These are phyloP conservation scores for Linnemannia schmuckeri DNA, from an alignment of 192 early-diverging fungal species.

Conservation along the genomic window DNA sequence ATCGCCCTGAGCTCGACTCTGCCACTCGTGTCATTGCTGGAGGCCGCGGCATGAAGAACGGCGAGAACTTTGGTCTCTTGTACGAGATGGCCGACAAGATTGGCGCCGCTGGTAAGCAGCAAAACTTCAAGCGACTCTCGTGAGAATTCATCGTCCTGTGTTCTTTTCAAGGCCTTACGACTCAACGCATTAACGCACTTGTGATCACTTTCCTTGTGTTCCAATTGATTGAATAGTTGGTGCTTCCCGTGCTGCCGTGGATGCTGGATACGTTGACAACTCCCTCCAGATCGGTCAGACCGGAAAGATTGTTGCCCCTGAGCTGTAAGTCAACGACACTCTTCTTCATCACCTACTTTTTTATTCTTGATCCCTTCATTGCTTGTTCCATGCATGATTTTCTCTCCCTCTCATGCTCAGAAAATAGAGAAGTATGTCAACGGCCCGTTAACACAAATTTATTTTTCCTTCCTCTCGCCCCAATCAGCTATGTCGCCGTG, in stretches of 20 bases:
- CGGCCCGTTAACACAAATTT: not conserved
- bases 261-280: constrained; percentile 97
- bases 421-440: not conserved
- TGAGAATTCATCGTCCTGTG: not conserved
- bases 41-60: constrained; percentile 96
- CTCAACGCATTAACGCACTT: not conserved
- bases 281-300: constrained; percentile 98
- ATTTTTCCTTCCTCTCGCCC: constrained; percentile 34
- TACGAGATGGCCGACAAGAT: constrained; percentile 95
- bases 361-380: not conserved
- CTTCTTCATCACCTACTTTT: constrained; percentile 8
- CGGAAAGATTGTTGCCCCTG: constrained; percentile 97
- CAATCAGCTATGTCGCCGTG: constrained; percentile 92
- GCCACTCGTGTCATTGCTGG: constrained; percentile 94
- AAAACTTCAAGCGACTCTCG: not conserved
- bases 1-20: constrained; percentile 91
- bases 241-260: constrained; percentile 97
- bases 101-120: constrained; percentile 84
- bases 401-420: too few relatives aligned
- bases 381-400: not conserved
- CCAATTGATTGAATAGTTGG: constrained; percentile 74
- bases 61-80: constrained; percentile 92
- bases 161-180: not conserved
- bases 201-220: constrained; percentile 13
- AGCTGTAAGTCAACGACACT: constrained; percentile 47